These are phyloP conservation scores for Laburnicola sp. DNA, from an alignment of 2,329 filamentous ascomycete genomes.

Conservation along the genomic window DNA sequence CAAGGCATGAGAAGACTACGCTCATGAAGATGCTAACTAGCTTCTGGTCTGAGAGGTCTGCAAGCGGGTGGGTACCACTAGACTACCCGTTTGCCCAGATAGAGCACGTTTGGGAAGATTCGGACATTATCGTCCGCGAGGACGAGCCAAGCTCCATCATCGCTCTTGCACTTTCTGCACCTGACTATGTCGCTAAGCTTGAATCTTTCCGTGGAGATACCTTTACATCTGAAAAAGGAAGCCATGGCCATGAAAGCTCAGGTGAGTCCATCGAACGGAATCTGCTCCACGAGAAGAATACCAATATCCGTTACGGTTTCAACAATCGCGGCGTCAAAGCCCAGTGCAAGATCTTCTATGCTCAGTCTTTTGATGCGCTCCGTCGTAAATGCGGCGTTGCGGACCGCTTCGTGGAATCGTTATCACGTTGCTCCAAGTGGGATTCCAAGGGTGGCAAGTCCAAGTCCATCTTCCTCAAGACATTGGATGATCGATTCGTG, in stretches of 20 bases:
- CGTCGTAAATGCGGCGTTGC: slow-evolving; percentile 89
- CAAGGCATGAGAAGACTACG: slow-evolving; percentile 90
- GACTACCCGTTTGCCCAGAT: slow-evolving; percentile 83
- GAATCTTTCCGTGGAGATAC: slow-evolving; percentile 60
- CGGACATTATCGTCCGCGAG: slow-evolving; percentile 94
- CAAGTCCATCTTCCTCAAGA: slow-evolving; percentile 96
- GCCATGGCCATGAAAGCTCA: slow-evolving; percentile 27
- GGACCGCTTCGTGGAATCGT: slow-evolving; percentile 90
- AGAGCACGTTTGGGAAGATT: slow-evolving; percentile 96
- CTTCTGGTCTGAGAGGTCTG: slow-evolving; percentile 97
- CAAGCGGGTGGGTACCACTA: slow-evolving; percentile 87
- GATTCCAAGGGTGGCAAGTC: slow-evolving; percentile 98
- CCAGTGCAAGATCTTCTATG: slow-evolving; percentile 98
- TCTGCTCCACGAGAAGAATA: slow-evolving; percentile 80
- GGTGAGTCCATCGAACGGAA: slow-evolving; percentile 83
- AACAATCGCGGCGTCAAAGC: slow-evolving; percentile 91
- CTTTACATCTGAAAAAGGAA: slow-evolving; percentile 22
- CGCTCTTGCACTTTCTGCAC: slow-evolving; percentile 84
- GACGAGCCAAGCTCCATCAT: slow-evolving; percentile 97
- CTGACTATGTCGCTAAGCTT: slow-evolving; percentile 83
- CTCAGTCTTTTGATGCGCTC: slow-evolving; percentile 95
- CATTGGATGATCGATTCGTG: slow-evolving; percentile 89
- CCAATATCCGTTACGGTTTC: slow-evolving; percentile 95
- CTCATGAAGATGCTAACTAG: slow-evolving; percentile 94
- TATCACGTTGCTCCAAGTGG: slow-evolving; percentile 96